A percentile compares a stretch with the other conserved stretches of the same genome.
These are phyloP conservation scores for Pythium myriotylum DNA, from an alignment of 352 stramenopile genomes.

Conservation along the genomic window DNA sequence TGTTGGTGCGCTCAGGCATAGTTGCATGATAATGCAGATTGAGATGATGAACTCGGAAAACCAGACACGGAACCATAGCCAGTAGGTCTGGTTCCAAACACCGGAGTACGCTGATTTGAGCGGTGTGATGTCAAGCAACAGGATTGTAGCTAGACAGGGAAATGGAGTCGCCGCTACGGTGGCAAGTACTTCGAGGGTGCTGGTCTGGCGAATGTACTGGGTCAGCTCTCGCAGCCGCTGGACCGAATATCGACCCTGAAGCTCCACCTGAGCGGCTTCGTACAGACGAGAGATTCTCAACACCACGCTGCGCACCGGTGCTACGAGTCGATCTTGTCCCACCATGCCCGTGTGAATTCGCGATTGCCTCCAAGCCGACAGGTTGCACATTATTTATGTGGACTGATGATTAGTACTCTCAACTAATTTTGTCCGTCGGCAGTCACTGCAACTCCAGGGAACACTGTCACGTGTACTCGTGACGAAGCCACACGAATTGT, in stretches of 20 bases:
- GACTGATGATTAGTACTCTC: too few species aligned
- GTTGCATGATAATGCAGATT: conserved; percentile 5
- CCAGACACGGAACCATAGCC: conserved; percentile 1
- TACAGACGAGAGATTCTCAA: too few species aligned
- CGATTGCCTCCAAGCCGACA: too few species aligned
- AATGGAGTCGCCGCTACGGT: background rate
- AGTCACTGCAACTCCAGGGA: too few species aligned
- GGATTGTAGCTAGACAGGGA: background rate
- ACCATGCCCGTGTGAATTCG: too few species aligned
- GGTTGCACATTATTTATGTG: too few species aligned
- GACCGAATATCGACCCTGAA: background rate
- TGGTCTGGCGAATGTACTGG: background rate
- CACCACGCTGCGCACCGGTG: too few species aligned
- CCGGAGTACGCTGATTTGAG: background rate
- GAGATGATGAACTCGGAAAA: conserved; percentile 1
- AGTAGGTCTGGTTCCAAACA: conserved; percentile 2
- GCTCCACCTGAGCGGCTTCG: background rate
- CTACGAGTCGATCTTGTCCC: too few species aligned
- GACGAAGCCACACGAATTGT: too few species aligned
- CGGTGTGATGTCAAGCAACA: background rate
- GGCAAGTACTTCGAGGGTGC: too few species aligned
- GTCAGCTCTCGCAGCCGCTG: background rate
- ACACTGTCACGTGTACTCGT: too few species aligned
- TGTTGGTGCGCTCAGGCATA: background rate
- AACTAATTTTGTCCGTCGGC: too few species aligned